Conservation (phyloP, 2,329 filamentous ascomycete species). For the Ceratocystis smalleyi region DNA sequence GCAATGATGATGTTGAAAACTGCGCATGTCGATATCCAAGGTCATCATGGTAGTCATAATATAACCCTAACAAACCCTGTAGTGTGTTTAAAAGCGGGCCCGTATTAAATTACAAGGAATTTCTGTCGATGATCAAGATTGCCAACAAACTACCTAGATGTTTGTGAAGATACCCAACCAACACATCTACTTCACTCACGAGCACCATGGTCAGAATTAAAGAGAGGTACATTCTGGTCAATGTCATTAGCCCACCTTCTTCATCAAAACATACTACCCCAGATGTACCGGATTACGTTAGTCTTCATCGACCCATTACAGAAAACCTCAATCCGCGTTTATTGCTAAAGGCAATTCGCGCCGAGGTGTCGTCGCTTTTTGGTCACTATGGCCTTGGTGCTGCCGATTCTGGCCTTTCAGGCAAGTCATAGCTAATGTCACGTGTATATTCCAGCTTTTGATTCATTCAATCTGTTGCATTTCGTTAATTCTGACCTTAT, state of each 20-base stretch:
- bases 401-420: constrained; percentile 50
- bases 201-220: constrained; percentile 75
- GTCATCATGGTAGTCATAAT: no score
- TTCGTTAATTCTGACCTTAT: constrained; percentile 2
- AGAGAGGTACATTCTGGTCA: constrained; percentile 86
- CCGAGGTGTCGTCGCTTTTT: constrained; percentile 57
- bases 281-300: constrained; percentile 44
- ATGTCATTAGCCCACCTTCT: constrained; percentile 66
- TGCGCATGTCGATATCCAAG: background rate
- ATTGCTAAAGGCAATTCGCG: constrained; percentile 53
- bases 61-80: background rate
- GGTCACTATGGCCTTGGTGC: constrained; percentile 79
- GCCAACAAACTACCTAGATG: no score
- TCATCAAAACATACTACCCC: constrained; percentile 25
- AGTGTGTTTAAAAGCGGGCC: no score
- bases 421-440: constrained; percentile 28
- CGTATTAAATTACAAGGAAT: background rate
- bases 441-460: background rate
- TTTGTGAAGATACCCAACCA: background rate
- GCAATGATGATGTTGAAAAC: background rate
- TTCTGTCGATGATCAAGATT: background rate
- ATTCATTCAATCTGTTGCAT: background rate
- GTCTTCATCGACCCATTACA: constrained; percentile 65
- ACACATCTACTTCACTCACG: background rate
- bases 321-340: constrained; percentile 50